Conservation (phyloP, 148 eudicot genomes). For the Nyssa sinensis region DNA sequence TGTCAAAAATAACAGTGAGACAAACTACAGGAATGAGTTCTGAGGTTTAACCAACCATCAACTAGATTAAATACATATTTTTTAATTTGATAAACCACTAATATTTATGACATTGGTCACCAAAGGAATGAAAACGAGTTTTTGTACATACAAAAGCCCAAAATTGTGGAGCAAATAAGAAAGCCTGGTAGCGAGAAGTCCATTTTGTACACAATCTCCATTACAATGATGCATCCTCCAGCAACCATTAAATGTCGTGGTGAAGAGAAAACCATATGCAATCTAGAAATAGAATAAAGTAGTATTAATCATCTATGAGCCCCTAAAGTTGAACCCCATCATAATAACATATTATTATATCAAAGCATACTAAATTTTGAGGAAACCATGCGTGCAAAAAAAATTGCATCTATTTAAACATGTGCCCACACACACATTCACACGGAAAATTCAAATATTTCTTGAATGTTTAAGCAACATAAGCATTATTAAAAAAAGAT, state of each 20-base stretch:
- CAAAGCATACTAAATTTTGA: neutral
- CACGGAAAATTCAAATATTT: no score
- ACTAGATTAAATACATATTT: no score
- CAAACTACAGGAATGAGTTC: neutral
- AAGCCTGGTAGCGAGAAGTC: constrained; percentile 85
- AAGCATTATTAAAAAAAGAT: no score
- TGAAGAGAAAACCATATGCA: constrained; percentile 94
- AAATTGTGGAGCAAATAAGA: constrained; percentile 63
- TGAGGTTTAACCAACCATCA: neutral
- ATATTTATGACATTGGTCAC: no score
- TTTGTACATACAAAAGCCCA: constrained; percentile 72
- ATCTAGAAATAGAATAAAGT: constrained; percentile 40
- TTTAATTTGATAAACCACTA: no score
- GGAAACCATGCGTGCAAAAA: no score
- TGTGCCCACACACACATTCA: no score
- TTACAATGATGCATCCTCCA: constrained; percentile 76
- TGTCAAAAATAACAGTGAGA: no score
- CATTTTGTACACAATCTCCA: constrained; percentile 82
- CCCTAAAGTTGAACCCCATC: neutral
- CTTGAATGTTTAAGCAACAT: no score
- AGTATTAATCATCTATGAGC: constrained; percentile 2
- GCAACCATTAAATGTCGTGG: constrained; percentile 87
- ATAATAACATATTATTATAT: neutral
- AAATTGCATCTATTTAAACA: no score
- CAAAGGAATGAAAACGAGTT: neutral